phyloP scores from a whole-genome alignment of 2,329 filamentous ascomycete species.

The Graphium sp. region DNA sequence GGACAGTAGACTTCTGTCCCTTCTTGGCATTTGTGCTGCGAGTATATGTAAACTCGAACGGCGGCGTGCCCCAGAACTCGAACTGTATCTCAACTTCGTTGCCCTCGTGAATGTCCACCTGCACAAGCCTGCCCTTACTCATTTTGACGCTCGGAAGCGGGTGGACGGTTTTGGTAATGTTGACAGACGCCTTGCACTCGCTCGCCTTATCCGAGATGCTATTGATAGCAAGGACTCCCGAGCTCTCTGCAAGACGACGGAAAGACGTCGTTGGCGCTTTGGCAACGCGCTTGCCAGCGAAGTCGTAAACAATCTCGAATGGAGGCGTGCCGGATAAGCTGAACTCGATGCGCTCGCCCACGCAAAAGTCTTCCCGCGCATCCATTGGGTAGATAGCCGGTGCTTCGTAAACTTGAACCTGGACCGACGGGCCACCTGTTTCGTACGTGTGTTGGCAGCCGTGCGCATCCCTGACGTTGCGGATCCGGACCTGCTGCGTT shows the following conservation, averaged over 20 bases:
- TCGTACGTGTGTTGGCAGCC: constrained; percentile 73
- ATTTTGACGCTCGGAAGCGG: constrained; percentile 84
- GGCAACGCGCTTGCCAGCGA: constrained; percentile 69
- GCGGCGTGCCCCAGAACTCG: constrained; percentile 87
- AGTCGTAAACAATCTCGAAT: constrained; percentile 85
- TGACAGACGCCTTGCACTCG: constrained; percentile 66
- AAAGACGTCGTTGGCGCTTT: constrained; percentile 68
- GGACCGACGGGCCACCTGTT: constrained; percentile 55
- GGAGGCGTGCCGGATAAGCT: constrained; percentile 80
- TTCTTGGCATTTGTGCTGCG: constrained; percentile 72
- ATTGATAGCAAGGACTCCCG: constrained; percentile 77
- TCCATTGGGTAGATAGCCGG: constrained; percentile 83
- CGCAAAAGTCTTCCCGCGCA: constrained; percentile 74
- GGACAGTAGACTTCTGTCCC: constrained; percentile 59
- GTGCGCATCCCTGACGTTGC: constrained; percentile 72
- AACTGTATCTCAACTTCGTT: constrained; percentile 87
- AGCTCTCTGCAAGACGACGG: constrained; percentile 80
- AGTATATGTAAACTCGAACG: constrained; percentile 96
- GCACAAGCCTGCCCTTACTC: constrained; percentile 62
- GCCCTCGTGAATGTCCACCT: constrained; percentile 92
- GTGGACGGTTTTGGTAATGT: constrained; percentile 72
- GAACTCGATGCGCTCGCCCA: constrained; percentile 87
- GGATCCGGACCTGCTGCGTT: constrained; percentile 77
- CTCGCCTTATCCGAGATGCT: constrained; percentile 76
- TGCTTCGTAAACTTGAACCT: constrained; percentile 84